Evolutionary conservation across 257 asterid species (phyloP), one percentile per base, ranked within the genome.

Genomic region (Coffea canephora): DNA sequence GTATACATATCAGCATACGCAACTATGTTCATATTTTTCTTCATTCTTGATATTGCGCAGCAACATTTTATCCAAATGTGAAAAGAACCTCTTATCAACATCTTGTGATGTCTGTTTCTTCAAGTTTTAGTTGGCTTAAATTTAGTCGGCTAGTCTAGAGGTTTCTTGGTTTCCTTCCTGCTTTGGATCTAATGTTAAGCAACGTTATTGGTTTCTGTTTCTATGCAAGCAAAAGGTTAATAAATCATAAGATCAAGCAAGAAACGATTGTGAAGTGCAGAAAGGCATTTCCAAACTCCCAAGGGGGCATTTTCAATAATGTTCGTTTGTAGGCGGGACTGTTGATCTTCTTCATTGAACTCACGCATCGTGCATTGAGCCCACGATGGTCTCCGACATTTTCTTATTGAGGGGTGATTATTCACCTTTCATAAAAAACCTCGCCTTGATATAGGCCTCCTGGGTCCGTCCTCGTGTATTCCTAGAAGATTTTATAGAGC

Each of bases 1-100:
- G 68, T 83, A 64, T 41, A 68, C 41, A 5, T 74, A 75, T 49
- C 45, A 62, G 64, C 76, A 68, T 50, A 8, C 65, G 61, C 25
- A 69, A 31, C 55, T 45, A 12, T 65, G 43, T 46, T 77, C 36
- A 4, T 5, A 7, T 19, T 3, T 70, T 70, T 1, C 13, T 41
- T n/a, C 7, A 0, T 0, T 0, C 19, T 70, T n/a, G 39, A 4
- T 27, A 10, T 25, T 16, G 27, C 2, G 39, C 6, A 25, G 18
- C 11, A 64, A 64, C 27, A 64, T 64, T 31, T 31, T 31, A 64
- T 1, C 7, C 69, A 25, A 64, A 64, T 25, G 39, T 2, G 39
- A 25, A 12, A 11, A 27, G 6, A 3, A 9, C 11, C n/a, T 1
- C 5, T 64, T 8, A 9, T n/a, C 27, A 5, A 25, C 25, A 64